phyloP scores from a whole-genome alignment of 805 yeast genomes.

The Candida jianshihensis region DNA sequence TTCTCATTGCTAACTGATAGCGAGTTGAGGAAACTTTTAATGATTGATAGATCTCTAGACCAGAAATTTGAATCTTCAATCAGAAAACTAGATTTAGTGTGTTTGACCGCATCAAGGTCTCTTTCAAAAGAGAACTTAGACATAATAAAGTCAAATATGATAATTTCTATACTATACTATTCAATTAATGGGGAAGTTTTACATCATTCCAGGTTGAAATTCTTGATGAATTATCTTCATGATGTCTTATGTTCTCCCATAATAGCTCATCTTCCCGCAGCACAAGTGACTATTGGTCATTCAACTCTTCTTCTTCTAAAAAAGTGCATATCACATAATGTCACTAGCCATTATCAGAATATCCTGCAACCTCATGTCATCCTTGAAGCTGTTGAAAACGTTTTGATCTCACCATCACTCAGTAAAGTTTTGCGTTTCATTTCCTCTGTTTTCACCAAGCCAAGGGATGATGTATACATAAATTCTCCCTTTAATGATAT shows the following conservation, averaged over 20 bases:
- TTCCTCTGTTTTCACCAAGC: background rate
- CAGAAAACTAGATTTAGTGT: slow-evolving; percentile 16
- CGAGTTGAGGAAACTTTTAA: slow-evolving; percentile 15
- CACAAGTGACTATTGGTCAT: background rate
- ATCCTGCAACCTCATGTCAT: background rate
- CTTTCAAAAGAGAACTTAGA: slow-evolving; percentile 7
- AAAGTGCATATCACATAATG: background rate
- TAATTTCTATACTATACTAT: slow-evolving; percentile 12
- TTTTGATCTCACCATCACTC: background rate
- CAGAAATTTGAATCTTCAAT: slow-evolving; percentile 17
- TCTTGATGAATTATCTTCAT: slow-evolving; percentile 8
- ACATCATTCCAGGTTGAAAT: slow-evolving; percentile 9
- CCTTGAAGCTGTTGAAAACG: background rate
- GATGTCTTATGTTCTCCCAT: background rate
- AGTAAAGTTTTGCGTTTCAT: background rate
- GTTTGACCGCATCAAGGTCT: slow-evolving; percentile 6
- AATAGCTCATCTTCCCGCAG: slow-evolving; percentile 5
- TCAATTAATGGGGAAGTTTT: slow-evolving; percentile 11
- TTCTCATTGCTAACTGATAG: slow-evolving; percentile 18
- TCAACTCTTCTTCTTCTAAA: background rate
- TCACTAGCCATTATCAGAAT: background rate
- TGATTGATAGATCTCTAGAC: slow-evolving; percentile 17
- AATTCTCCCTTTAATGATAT: background rate
- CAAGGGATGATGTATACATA: background rate
- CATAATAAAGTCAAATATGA: slow-evolving; percentile 16